A percentile compares a stretch with the other conserved stretches of the same genome.
These are phyloP conservation scores for Cryptococcus amylolentus DNA, from an alignment of 1,284 basidiomycete genomes.

Conservation along the genomic window DNA sequence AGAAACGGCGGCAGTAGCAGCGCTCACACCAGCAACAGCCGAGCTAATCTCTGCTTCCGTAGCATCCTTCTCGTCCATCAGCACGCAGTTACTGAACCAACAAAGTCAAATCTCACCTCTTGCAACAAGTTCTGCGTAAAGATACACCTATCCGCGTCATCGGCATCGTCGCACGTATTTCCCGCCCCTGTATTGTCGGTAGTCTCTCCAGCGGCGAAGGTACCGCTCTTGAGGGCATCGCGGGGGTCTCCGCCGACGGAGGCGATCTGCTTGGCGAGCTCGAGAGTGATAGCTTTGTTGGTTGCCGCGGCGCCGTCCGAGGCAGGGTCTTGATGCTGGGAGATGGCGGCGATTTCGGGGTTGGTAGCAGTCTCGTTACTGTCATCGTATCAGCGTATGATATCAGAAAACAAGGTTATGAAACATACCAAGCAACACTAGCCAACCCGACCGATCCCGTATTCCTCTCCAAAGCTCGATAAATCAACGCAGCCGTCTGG, in stretches of 20 bases:
- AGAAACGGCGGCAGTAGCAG: conserved; percentile 3
- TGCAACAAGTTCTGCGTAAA: conserved; percentile 61
- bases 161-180: conserved; percentile 41
- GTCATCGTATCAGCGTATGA: not conserved
- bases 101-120: not conserved
- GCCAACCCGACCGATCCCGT: conserved; percentile 58
- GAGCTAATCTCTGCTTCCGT: conserved; percentile 52
- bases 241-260: conserved; percentile 62
- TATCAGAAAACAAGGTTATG: not conserved
- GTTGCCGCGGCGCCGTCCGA: conserved; percentile 57
- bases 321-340: conserved; percentile 67
- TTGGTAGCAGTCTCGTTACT: conserved; percentile 55
- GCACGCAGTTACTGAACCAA: no score
- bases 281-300: conserved; percentile 54
- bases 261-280: conserved; percentile 36
- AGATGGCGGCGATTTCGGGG: conserved; percentile 62
- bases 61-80: conserved; percentile 50
- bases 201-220: conserved; percentile 60
- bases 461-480: conserved; percentile 66
- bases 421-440: conserved; percentile 49
- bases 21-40: conserved; percentile 8
- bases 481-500: conserved; percentile 61
- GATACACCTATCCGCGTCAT: conserved; percentile 60
- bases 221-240: conserved; percentile 61
- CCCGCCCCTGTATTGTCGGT: conserved; percentile 55